phyloP scores from a whole-genome alignment of 1,284 basidiomycete species.

The Ustilago cynodontis region DNA sequence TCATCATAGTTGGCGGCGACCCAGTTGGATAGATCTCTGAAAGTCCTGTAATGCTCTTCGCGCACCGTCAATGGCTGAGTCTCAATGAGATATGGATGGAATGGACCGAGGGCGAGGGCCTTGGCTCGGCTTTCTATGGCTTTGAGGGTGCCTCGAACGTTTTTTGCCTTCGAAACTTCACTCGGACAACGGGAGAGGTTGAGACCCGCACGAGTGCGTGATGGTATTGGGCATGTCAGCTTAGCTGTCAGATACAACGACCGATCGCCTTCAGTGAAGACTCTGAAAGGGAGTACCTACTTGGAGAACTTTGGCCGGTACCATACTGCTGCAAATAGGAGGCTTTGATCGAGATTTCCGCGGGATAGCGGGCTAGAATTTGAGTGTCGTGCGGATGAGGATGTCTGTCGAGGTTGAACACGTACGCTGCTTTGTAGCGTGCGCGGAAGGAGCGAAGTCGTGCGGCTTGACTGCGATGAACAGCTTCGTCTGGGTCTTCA shows the following conservation, averaged over 20 bases:
- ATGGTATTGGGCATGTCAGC: background rate
- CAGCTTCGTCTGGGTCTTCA: slow-evolving; percentile 17
- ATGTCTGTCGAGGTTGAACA: background rate
- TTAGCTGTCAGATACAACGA: no score
- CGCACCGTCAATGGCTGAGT: background rate
- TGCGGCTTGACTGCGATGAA: background rate
- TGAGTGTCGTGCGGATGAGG: background rate
- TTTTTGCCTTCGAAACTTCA: background rate
- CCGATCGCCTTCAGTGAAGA: background rate
- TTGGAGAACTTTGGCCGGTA: background rate
- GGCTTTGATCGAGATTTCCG: background rate
- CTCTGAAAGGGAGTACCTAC: background rate
- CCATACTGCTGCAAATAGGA: background rate
- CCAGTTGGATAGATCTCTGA: background rate
- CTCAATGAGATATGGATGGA: slow-evolving; percentile 16
- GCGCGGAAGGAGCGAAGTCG: background rate
- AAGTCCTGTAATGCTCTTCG: background rate
- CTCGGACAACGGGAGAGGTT: background rate
- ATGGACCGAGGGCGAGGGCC: background rate
- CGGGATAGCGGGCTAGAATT: background rate
- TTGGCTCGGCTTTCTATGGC: background rate
- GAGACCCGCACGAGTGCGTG: background rate
- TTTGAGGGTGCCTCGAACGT: background rate
- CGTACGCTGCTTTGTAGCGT: background rate
- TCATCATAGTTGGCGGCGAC: background rate